Conservation (phyloP, 331 rosid genomes). For the Arachis monticola region DNA sequence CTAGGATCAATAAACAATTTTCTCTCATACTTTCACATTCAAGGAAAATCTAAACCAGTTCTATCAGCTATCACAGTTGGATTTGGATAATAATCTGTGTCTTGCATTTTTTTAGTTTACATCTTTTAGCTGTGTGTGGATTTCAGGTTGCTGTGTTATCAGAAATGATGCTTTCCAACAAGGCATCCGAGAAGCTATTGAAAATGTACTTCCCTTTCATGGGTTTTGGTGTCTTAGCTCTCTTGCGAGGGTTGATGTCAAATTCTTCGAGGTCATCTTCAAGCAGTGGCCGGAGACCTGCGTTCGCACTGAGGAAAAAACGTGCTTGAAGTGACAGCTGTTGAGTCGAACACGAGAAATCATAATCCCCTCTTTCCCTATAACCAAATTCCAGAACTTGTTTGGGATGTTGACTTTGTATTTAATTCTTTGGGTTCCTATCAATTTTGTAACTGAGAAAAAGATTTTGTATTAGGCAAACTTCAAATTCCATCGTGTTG, state of each 20-base stretch:
- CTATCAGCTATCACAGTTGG: too few species aligned
- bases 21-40: too few species aligned
- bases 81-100: constrained; percentile 1
- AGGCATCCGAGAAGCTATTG: constrained; percentile 66
- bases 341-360: constrained; percentile 12
- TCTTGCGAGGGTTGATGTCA: constrained; percentile 57
- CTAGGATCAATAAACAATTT: too few species aligned
- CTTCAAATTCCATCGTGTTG: too few species aligned
- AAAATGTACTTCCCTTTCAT: constrained; percentile 56
- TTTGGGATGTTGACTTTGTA: constrained; percentile 35
- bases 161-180: constrained; percentile 59
- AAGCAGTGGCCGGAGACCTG: constrained; percentile 43
- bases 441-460: too few species aligned
- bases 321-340: constrained; percentile 50
- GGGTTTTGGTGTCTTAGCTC: constrained; percentile 63
- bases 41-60: too few species aligned
- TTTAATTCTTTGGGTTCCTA: neutral
- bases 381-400: constrained; percentile 21
- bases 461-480: too few species aligned
- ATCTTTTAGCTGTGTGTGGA: constrained; percentile 24
- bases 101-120: neutral
- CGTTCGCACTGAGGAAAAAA: constrained; percentile 58
- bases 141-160: constrained; percentile 66
- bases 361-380: constrained; percentile 14
- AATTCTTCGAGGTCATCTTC: constrained; percentile 30